A percentile compares a stretch with the other conserved stretches of the same genome.
These are phyloP conservation scores for Sonneratia alba DNA, from an alignment of 345 rosid genomes.

Conservation along the genomic window DNA sequence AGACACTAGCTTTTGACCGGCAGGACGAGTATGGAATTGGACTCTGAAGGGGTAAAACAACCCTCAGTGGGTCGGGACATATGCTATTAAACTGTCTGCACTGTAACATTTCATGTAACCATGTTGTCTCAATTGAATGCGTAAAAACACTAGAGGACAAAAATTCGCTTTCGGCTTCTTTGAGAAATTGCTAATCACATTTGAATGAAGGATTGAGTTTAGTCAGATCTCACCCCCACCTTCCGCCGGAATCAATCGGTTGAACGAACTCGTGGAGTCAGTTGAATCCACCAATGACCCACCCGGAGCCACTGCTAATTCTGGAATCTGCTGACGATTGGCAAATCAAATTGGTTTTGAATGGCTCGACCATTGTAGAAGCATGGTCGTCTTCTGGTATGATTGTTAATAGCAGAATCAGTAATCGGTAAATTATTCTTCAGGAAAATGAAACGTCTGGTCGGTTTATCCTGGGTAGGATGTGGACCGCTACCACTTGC, in stretches of 20 bases:
- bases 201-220: not conserved
- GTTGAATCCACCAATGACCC: not conserved
- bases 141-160: conserved; percentile 7
- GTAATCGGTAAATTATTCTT: not conserved
- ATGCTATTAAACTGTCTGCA: too few species aligned
- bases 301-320: too few species aligned
- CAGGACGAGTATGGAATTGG: too few species aligned
- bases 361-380: not conserved
- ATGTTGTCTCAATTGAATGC: not conserved
- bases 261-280: not conserved
- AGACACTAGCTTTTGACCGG: too few species aligned
- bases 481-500: conserved; percentile 25
- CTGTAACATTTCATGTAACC: too few species aligned
- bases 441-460: not conserved
- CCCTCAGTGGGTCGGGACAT: too few species aligned
- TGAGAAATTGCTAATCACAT: not conserved
- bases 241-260: not conserved
- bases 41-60: too few species aligned
- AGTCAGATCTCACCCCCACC: not conserved
- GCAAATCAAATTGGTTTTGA: not conserved
- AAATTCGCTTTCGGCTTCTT: conserved; percentile 6
- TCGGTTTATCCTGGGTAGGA: conserved; percentile 34
- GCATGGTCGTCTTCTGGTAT: too few species aligned
- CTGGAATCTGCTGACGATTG: not conserved
- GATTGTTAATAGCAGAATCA: too few species aligned